phyloP scores from a whole-genome alignment of 441 rosid genomes.

The Manihot esculenta region DNA sequence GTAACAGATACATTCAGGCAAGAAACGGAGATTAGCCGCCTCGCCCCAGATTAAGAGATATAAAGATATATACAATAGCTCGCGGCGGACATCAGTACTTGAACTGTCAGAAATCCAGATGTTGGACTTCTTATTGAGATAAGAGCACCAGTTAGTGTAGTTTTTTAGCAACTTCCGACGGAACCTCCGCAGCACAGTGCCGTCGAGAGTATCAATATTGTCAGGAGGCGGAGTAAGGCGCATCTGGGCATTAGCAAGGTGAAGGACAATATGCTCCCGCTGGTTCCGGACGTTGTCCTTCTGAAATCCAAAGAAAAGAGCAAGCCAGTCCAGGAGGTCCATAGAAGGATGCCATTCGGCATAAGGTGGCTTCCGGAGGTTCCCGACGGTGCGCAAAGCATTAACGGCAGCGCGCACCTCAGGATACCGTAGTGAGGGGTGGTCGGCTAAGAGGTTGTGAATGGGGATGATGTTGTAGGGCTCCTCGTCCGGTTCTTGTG shows the following conservation, averaged over 20 bases:
- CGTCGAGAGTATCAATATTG: slow-evolving; percentile 72
- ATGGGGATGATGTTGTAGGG: slow-evolving; percentile 74
- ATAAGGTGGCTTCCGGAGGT: slow-evolving; percentile 67
- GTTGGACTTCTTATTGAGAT: slow-evolving; percentile 67
- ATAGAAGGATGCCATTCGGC: slow-evolving; percentile 60
- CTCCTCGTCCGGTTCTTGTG: slow-evolving; percentile 38
- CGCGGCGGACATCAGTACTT: slow-evolving; percentile 61
- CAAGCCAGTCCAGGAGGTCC: slow-evolving; percentile 82
- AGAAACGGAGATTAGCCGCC: slow-evolving; percentile 71
- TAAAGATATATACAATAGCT: slow-evolving; percentile 70
- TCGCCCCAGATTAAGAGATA: slow-evolving; percentile 90
- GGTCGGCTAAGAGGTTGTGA: slow-evolving; percentile 83
- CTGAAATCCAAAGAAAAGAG: slow-evolving; percentile 77
- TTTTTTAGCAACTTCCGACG: slow-evolving; percentile 65
- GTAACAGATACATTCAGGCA: slow-evolving; percentile 85
- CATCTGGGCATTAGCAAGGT: slow-evolving; percentile 94
- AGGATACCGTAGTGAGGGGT: slow-evolving; percentile 77
- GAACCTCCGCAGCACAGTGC: slow-evolving; percentile 60
- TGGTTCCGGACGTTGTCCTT: slow-evolving; percentile 75
- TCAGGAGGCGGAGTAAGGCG: slow-evolving; percentile 87
- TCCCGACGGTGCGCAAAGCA: slow-evolving; percentile 66
- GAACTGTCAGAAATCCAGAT: slow-evolving; percentile 85
- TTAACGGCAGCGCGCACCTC: slow-evolving; percentile 87
- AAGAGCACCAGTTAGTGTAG: slow-evolving; percentile 83
- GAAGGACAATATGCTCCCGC: slow-evolving; percentile 82